Percentiles rank a stretch among this genome's conserved stretches.
These are phyloP conservation scores for Posidonia oceanica DNA, from an alignment of 116 monocot genomes.

Conservation along the genomic window DNA sequence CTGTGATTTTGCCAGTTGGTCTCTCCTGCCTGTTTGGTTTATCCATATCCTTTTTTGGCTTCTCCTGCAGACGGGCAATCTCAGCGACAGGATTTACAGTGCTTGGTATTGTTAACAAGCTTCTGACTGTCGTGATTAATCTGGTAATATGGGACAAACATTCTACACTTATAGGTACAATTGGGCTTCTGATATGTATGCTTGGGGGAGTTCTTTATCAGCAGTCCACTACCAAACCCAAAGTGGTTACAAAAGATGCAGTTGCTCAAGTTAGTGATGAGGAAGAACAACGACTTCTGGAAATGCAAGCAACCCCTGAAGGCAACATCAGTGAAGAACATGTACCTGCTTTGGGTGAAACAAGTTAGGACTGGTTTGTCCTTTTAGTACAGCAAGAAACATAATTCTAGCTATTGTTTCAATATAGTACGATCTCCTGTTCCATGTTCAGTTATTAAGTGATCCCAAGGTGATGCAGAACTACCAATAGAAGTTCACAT, in stretches of 20 bases:
- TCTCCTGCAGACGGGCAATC: slow-evolving; percentile 54
- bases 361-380: neutral
- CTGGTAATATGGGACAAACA: slow-evolving; percentile 70
- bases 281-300: slow-evolving; percentile 38
- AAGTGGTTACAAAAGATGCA: neutral
- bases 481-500: neutral
- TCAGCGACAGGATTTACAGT: slow-evolving; percentile 68
- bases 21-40: slow-evolving; percentile 61
- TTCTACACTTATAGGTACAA: slow-evolving; percentile 39
- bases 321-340: neutral
- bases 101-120: slow-evolving; percentile 71
- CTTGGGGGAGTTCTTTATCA: slow-evolving; percentile 56
- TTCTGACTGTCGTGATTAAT: slow-evolving; percentile 61
- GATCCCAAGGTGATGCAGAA: neutral
- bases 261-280: slow-evolving; percentile 10
- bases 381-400: neutral
- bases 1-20: slow-evolving; percentile 41
- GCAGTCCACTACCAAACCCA: slow-evolving; percentile 41
- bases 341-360: neutral
- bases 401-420: neutral
- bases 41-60: slow-evolving; percentile 69
- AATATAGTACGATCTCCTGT: neutral
- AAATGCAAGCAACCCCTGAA: slow-evolving; percentile 22
- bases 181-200: slow-evolving; percentile 67
- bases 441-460: neutral